Conservation (phyloP, 257 asterid genomes). For the Cruciata laevipes region DNA sequence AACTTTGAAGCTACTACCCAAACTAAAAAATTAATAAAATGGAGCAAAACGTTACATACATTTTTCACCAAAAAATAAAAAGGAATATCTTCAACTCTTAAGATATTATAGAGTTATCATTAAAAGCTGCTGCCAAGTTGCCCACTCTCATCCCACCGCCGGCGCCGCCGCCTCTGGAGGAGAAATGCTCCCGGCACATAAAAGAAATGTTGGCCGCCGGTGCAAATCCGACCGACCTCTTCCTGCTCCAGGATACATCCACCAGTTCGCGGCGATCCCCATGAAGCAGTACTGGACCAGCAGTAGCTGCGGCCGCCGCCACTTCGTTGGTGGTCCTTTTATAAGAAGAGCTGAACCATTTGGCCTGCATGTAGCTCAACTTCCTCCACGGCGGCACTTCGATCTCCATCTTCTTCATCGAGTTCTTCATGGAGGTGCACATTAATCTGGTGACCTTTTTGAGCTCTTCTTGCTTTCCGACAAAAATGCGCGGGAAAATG, state of each 20-base stretch:
- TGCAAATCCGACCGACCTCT: slow-evolving; percentile 43
- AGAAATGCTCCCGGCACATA: slow-evolving; percentile 30
- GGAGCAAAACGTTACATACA: neutral
- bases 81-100: neutral
- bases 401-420: slow-evolving; percentile 47
- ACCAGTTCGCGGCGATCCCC: neutral
- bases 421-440: slow-evolving; percentile 52
- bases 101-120: slow-evolving; percentile 1
- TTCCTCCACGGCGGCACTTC: slow-evolving; percentile 89
- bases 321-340: slow-evolving; percentile 49
- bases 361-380: slow-evolving; percentile 48
- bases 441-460: slow-evolving; percentile 47
- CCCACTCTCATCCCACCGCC: slow-evolving; percentile 26
- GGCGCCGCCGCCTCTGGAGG: slow-evolving; percentile 14
- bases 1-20: no score
- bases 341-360: slow-evolving; percentile 50
- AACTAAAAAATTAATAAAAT: no score
- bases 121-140: slow-evolving; percentile 45
- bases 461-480: slow-evolving; percentile 41
- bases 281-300: neutral
- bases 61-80: neutral
- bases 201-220: slow-evolving; percentile 20
- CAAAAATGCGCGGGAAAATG: slow-evolving; percentile 34
- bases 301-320: neutral
- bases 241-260: slow-evolving; percentile 13